A percentile compares a stretch with the other conserved stretches of the same genome.
Evolutionary conservation across 345 rosid genomes (phyloP).

Genomic region (Salix viminalis): DNA sequence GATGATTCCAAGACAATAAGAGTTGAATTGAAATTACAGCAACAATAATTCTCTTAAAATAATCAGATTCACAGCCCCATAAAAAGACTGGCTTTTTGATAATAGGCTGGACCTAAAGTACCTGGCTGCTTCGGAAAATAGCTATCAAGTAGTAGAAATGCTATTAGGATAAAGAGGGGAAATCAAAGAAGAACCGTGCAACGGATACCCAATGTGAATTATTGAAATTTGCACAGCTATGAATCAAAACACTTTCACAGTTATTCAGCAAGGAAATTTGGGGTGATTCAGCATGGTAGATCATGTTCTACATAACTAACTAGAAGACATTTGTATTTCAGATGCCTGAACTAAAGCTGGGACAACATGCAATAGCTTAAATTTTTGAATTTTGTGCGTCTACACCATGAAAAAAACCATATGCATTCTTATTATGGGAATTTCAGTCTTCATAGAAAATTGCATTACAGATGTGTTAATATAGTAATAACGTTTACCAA

Average conservation of each 20-base stretch:
- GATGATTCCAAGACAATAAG: slow-evolving; percentile 1
- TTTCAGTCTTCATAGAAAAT: not conserved
- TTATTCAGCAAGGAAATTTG: not conserved
- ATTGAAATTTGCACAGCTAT: not conserved
- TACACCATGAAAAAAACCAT: not conserved
- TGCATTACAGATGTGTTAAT: not conserved
- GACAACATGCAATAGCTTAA: not conserved
- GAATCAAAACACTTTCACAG: not conserved
- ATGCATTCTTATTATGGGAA: not conserved
- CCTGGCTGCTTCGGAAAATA: not conserved
- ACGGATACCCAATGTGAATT: not conserved
- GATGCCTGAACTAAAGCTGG: not conserved
- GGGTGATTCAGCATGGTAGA: not conserved
- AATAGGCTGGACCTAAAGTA: not conserved
- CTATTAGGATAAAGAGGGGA: not conserved
- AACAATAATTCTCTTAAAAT: not conserved
- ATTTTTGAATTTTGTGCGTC: too few relatives aligned
- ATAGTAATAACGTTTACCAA: not conserved
- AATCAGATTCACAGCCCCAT: not conserved
- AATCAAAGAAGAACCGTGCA: too few relatives aligned
- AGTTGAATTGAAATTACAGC: not conserved
- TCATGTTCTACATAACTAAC: not conserved
- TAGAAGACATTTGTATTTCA: not conserved
- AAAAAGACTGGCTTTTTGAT: not conserved
- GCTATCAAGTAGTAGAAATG: not conserved